Evolutionary conservation across 257 asterid genomes (phyloP).

Genomic region (Plantago elongata): DNA sequence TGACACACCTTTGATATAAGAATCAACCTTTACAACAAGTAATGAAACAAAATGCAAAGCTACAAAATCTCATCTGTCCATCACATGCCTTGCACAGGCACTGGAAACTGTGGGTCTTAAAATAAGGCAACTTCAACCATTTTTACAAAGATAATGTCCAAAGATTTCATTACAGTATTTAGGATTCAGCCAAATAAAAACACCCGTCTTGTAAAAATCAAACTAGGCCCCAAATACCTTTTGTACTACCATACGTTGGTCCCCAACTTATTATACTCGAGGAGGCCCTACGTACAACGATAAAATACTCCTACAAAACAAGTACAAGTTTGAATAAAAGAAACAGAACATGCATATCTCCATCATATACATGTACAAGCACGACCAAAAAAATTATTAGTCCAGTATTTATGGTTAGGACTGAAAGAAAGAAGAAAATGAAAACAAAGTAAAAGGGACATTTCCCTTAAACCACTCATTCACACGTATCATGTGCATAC

Average conservation of each 20-base stretch:
- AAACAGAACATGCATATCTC: conserved; percentile 37
- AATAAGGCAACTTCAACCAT: background rate
- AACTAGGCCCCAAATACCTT: conserved; percentile 91
- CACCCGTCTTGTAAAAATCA: conserved; percentile 27
- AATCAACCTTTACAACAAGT: conserved; percentile 15
- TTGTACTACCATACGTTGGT: conserved; percentile 32
- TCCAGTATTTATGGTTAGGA: conserved; percentile 54
- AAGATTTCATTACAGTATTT: conserved; percentile 23
- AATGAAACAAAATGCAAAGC: conserved; percentile 68
- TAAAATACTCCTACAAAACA: conserved; percentile 23
- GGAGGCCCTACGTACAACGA: conserved; percentile 8
- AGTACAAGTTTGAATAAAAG: conserved; percentile 13
- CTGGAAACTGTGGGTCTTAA: conserved; percentile 16
- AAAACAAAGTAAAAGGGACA: conserved; percentile 17
- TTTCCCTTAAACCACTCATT: conserved; percentile 65
- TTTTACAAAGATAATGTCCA: conserved; percentile 1
- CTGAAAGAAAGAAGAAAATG: background rate
- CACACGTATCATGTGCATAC: conserved; percentile 35
- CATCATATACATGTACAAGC: conserved; percentile 33
- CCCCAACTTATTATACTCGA: too few species aligned
- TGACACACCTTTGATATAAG: conserved; percentile 5
- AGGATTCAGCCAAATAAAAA: conserved; percentile 42
- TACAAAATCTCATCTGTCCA: conserved; percentile 67
- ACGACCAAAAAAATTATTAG: conserved; percentile 12
- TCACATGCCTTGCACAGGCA: conserved; percentile 69